phyloP scores from a whole-genome alignment of 331 rosid species.

The Quercus lobata region DNA sequence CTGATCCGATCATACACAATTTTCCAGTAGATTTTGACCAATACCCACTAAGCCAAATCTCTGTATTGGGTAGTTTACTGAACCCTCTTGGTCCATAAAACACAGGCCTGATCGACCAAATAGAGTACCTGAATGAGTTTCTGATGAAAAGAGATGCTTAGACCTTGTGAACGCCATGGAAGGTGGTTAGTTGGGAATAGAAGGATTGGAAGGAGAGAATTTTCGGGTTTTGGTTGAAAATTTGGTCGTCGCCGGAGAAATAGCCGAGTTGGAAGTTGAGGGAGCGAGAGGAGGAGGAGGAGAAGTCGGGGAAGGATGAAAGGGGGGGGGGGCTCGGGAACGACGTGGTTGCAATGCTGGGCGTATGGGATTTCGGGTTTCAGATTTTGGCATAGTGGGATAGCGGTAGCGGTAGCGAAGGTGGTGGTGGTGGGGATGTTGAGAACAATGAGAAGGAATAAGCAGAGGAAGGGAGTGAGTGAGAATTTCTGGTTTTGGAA shows the following conservation, averaged over 20 bases:
- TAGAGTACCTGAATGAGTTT: neutral
- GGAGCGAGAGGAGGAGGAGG: constrained; percentile 3
- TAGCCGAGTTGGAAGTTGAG: constrained; percentile 35
- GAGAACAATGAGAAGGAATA: constrained; percentile 14
- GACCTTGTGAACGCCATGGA: constrained; percentile 33
- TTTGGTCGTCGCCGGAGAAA: constrained; percentile 54
- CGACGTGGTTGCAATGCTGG: constrained; percentile 43
- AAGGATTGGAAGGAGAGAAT: constrained; percentile 16
- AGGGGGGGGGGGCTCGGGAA: constrained; percentile 26
- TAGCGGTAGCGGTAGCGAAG: too few relatives aligned
- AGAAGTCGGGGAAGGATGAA: neutral
- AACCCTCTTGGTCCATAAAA: constrained; percentile 34
- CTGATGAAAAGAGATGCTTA: constrained; percentile 33
- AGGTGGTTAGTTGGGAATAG: constrained; percentile 15
- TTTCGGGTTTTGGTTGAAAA: constrained; percentile 26
- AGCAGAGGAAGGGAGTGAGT: neutral
- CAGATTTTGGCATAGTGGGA: neutral
- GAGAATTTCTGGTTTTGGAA: constrained; percentile 9
- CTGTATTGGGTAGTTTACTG: neutral
- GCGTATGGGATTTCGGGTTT: constrained; percentile 22
- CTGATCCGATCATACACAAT: constrained; percentile 73
- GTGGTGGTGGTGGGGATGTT: constrained; percentile 3
- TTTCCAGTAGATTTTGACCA: constrained; percentile 65
- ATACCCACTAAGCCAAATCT: constrained; percentile 43
- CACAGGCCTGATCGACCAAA: constrained; percentile 13